These are phyloP conservation scores for Maudiozyma barnettii DNA, from an alignment of 805 yeast species.

Conservation along the genomic window DNA sequence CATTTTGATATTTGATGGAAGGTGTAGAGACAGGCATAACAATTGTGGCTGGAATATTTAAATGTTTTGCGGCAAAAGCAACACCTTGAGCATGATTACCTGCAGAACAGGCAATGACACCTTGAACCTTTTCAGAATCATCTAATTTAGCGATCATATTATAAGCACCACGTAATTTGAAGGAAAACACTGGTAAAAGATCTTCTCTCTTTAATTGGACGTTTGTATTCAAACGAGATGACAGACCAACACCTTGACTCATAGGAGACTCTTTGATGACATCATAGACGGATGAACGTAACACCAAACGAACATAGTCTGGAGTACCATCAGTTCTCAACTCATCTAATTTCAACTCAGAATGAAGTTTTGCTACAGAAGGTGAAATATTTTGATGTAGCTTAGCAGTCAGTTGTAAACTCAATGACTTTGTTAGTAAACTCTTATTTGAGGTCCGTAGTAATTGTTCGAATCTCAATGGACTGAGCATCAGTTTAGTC, in stretches of 20 bases:
- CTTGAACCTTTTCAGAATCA: constrained; percentile 48
- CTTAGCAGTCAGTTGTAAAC: constrained; percentile 8
- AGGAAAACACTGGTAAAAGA: constrained; percentile 86
- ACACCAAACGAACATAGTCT: constrained; percentile 84
- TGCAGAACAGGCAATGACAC: constrained; percentile 97
- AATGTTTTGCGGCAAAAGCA: constrained; percentile 77
- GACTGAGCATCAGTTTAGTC: constrained; percentile 2
- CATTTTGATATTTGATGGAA: constrained; percentile 85
- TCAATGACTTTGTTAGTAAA: background rate
- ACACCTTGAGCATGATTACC: constrained; percentile 99
- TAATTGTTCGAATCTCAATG: background rate
- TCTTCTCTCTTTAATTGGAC: constrained; percentile 86
- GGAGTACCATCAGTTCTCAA: constrained; percentile 58
- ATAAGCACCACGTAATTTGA: constrained; percentile 95
- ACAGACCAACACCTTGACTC: constrained; percentile 61
- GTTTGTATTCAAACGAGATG: constrained; percentile 65
- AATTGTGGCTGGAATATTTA: constrained; percentile 88
- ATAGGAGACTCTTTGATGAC: constrained; percentile 88
- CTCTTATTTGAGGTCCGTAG: background rate
- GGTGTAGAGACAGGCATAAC: constrained; percentile 99
- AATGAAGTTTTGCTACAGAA: constrained; percentile 20
- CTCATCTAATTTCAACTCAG: constrained; percentile 36
- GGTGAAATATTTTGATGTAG: constrained; percentile 15
- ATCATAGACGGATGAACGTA: constrained; percentile 91
- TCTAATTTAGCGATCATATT: constrained; percentile 89